Conservation (phyloP, 192 early-diverging fungal genomes). For the Rhizophagus sp. region DNA sequence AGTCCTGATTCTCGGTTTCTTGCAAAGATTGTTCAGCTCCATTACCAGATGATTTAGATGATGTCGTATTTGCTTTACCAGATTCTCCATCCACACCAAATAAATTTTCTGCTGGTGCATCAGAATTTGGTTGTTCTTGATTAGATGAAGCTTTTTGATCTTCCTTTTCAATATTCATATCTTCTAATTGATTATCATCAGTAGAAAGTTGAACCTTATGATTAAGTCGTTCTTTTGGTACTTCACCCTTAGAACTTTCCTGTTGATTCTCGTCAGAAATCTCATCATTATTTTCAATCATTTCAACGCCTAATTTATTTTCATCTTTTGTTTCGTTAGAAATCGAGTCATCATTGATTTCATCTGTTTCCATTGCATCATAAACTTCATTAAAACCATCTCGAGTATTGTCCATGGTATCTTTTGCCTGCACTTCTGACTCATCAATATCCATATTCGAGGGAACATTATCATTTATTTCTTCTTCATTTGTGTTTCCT, state of each 20-base stretch:
- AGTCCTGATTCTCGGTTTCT: neutral
- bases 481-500: constrained; percentile 55
- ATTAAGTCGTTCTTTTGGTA: constrained; percentile 32
- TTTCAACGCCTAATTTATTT: constrained; percentile 32
- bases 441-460: constrained; percentile 49
- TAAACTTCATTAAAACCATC: constrained; percentile 24
- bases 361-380: constrained; percentile 27
- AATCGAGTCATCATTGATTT: constrained; percentile 37
- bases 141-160: constrained; percentile 47
- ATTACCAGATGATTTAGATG: neutral
- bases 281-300: constrained; percentile 27
- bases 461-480: constrained; percentile 39
- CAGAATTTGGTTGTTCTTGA: constrained; percentile 50
- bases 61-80: constrained; percentile 50
- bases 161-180: constrained; percentile 50
- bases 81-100: constrained; percentile 69
- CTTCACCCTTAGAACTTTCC: constrained; percentile 34
- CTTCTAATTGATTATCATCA: constrained; percentile 28
- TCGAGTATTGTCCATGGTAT: constrained; percentile 40
- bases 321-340: constrained; percentile 44
- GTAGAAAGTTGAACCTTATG: neutral
- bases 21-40: neutral
- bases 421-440: constrained; percentile 30
- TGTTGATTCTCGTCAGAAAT: constrained; percentile 36
- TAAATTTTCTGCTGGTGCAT: constrained; percentile 55